Percentiles rank a stretch among this genome's conserved stretches.
phyloP scores from a whole-genome alignment of 805 yeast genomes.

The Barnettozyma vustinii region DNA sequence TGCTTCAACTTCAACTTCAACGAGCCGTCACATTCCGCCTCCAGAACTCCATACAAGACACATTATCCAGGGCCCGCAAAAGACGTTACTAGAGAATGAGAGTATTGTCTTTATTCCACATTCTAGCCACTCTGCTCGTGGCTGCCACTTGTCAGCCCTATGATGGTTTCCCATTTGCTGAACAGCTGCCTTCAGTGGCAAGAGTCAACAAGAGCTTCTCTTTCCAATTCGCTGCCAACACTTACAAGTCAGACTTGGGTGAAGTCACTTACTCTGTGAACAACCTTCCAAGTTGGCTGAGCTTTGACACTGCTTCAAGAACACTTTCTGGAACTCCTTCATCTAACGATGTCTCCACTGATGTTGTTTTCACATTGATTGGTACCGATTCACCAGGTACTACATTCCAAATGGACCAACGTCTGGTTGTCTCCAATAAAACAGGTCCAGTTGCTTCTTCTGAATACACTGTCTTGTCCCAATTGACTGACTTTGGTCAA shows the following conservation, averaged over 20 bases:
- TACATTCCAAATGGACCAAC: conserved; percentile 42
- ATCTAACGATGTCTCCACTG: conserved; percentile 37
- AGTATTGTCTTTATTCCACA: background rate
- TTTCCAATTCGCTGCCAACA: conserved; percentile 65
- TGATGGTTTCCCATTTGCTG: conserved; percentile 69
- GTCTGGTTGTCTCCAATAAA: conserved; percentile 53
- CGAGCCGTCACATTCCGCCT: background rate
- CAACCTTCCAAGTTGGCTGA: conserved; percentile 72
- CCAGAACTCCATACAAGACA: background rate
- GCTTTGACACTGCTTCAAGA: conserved; percentile 56
- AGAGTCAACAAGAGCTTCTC: conserved; percentile 54
- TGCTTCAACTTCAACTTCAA: background rate
- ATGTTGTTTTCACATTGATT: conserved; percentile 44
- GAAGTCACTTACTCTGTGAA: conserved; percentile 49
- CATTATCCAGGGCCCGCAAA: background rate
- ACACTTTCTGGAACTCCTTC: conserved; percentile 67
- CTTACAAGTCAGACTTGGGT: conserved; percentile 48
- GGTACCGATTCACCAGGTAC: conserved; percentile 58
- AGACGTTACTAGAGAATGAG: background rate
- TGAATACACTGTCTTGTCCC: conserved; percentile 39
- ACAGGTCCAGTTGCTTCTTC: conserved; percentile 48
- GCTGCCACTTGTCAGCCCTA: conserved; percentile 39
- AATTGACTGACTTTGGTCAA: conserved; percentile 58
- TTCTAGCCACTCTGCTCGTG: background rate
- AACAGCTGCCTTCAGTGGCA: conserved; percentile 87